phyloP scores from a whole-genome alignment of 2,329 filamentous ascomycete genomes.

The Phialophora tarda region DNA sequence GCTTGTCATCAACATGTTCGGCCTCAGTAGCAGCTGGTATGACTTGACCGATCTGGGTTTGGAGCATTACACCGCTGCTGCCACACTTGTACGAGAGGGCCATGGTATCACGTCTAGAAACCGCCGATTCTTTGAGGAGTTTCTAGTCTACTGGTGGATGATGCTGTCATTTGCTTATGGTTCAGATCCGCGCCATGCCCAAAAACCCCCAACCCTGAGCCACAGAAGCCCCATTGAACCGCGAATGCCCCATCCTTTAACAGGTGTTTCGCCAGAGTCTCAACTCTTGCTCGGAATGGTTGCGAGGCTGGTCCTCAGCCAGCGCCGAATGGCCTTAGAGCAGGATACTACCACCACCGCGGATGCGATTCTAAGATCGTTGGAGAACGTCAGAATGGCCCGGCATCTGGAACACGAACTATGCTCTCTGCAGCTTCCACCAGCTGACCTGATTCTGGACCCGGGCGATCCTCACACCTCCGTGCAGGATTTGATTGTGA shows the following conservation, averaged over 20 bases:
- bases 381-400: neutral
- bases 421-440: conserved; percentile 14
- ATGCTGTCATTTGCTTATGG: conserved; percentile 16
- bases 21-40: conserved; percentile 24
- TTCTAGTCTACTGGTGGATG: conserved; percentile 26
- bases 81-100: neutral
- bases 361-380: neutral
- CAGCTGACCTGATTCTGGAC: conserved; percentile 4
- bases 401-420: conserved; percentile 10
- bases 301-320: conserved; percentile 11
- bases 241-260: conserved; percentile 22
- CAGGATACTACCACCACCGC: neutral
- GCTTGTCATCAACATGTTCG: conserved; percentile 19
- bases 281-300: conserved; percentile 21
- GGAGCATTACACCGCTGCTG: conserved; percentile 19
- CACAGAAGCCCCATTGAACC: neutral
- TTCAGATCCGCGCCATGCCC: neutral
- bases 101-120: neutral
- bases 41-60: conserved; percentile 12
- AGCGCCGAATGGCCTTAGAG: conserved; percentile 3
- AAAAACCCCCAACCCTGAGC: conserved; percentile 5
- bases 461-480: conserved; percentile 16
- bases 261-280: conserved; percentile 18
- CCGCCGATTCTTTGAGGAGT: conserved; percentile 14
- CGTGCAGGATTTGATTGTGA: conserved; percentile 16